Percentiles rank a stretch among this genome's conserved stretches.
Evolutionary conservation across 2,329 filamentous ascomycete genomes (phyloP).

Genomic region (Fusarium fracticaudum): DNA sequence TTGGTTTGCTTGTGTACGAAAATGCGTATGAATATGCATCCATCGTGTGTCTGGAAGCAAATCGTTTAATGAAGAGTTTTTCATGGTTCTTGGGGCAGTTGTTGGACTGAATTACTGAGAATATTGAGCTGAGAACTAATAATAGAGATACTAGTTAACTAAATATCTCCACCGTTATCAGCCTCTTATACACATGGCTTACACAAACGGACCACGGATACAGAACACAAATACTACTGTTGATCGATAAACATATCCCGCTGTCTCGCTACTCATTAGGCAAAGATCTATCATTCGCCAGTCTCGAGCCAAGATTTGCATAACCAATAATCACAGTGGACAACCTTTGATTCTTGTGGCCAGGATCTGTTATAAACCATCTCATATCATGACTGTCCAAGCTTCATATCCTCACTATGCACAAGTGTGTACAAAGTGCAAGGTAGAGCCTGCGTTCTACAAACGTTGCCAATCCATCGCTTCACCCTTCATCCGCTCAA

Average conservation of each 20-base stretch:
- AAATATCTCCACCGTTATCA: conserved; percentile 8
- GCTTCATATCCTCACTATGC: conserved; percentile 4
- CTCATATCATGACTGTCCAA: conserved; percentile 5
- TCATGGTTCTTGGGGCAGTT: background rate
- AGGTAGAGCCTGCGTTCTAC: background rate
- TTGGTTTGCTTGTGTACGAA: background rate
- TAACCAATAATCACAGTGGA: background rate
- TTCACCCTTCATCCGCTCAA: conserved; percentile 8
- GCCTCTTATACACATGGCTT: background rate
- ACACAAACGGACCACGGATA: background rate
- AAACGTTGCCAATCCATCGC: background rate
- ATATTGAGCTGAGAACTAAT: background rate
- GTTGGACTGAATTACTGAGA: background rate
- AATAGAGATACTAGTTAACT: background rate
- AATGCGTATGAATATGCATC: background rate
- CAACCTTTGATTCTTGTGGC: background rate
- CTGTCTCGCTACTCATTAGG: background rate
- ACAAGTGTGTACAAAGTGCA: background rate
- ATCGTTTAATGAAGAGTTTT: background rate
- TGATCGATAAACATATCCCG: conserved; percentile 9
- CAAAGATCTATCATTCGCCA: conserved; percentile 9
- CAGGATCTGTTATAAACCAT: background rate
- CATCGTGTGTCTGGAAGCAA: background rate
- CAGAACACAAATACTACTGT: conserved; percentile 6
- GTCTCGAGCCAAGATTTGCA: conserved; percentile 1